These are phyloP conservation scores for Somion occarium DNA, from an alignment of 1,284 basidiomycete genomes.

Conservation along the genomic window DNA sequence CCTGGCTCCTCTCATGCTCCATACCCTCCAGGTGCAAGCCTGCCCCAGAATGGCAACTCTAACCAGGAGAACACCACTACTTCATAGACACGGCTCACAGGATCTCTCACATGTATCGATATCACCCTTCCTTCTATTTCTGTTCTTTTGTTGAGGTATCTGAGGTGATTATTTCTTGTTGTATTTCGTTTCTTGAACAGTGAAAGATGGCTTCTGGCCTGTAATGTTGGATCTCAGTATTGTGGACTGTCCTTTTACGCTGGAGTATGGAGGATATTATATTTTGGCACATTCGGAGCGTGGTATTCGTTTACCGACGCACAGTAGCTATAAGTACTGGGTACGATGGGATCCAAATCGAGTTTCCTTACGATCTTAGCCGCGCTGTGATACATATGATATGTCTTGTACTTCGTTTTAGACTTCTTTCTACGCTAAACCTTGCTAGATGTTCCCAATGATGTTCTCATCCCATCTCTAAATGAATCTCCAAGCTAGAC, in stretches of 20 bases:
- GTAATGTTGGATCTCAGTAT: neutral
- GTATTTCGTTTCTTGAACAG: constrained; percentile 7
- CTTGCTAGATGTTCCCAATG: no score
- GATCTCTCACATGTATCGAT: constrained; percentile 16
- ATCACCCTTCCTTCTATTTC: constrained; percentile 7
- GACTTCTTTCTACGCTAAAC: no score
- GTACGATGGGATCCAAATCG: neutral
- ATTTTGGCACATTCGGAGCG: neutral
- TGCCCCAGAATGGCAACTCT: constrained; percentile 31
- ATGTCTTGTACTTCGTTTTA: no score
- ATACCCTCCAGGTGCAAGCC: constrained; percentile 36
- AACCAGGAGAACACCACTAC: constrained; percentile 20
- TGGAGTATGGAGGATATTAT: neutral
- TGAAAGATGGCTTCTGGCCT: neutral
- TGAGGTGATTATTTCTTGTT: constrained; percentile 8
- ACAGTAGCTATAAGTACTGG: neutral
- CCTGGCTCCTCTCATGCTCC: constrained; percentile 45
- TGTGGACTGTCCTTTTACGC: neutral
- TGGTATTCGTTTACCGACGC: neutral
- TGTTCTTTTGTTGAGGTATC: constrained; percentile 3
- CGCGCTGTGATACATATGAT: no score
- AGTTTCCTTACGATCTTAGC: no score
- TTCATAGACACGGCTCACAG: constrained; percentile 18
- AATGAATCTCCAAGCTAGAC: neutral
- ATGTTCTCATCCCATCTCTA: neutral